Conservation (phyloP, 2,329 filamentous ascomycete genomes). For the Aspergillus viridinutans region DNA sequence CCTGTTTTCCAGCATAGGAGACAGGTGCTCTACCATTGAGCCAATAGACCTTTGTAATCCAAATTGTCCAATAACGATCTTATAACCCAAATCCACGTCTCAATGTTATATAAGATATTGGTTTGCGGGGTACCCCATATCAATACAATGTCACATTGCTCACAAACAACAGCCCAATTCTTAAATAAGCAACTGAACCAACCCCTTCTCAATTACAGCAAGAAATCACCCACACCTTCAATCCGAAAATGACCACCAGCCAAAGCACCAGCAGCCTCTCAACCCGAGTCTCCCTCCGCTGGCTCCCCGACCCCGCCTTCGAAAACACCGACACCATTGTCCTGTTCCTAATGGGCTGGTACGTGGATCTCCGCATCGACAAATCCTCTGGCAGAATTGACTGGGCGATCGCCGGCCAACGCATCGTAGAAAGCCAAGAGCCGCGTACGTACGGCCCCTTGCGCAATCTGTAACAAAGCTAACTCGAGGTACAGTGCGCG, state of each 20-base stretch:
- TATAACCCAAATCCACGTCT: not conserved
- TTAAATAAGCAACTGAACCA: not conserved
- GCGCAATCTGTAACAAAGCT: not conserved
- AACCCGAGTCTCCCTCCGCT: slow-evolving; percentile 42
- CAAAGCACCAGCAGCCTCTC: slow-evolving; percentile 25
- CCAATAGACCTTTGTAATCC: not conserved
- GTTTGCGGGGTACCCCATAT: not conserved
- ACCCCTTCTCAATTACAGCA: not conserved
- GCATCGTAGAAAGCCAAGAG: slow-evolving; percentile 32
- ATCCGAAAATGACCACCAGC: not conserved
- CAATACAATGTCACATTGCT: not conserved
- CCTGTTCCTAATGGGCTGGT: slow-evolving; percentile 41
- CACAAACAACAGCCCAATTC: not conserved
- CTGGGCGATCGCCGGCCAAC: slow-evolving; percentile 43
- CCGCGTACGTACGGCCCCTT: slow-evolving; percentile 29
- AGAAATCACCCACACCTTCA: not conserved
- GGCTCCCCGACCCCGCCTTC: slow-evolving; percentile 37
- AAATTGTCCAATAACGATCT: not conserved
- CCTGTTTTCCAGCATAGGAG: not conserved
- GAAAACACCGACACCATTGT: slow-evolving; percentile 44
- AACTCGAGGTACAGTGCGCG: slow-evolving; percentile 20
- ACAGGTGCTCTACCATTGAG: not conserved
- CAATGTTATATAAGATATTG: not conserved
- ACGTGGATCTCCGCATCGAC: slow-evolving; percentile 41
- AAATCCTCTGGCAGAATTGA: slow-evolving; percentile 34